Evolutionary conservation across 176 grass and related monocot genomes (phyloP), one percentile per base, ranked within the genome.

Genomic region (Zizania latifolia): DNA sequence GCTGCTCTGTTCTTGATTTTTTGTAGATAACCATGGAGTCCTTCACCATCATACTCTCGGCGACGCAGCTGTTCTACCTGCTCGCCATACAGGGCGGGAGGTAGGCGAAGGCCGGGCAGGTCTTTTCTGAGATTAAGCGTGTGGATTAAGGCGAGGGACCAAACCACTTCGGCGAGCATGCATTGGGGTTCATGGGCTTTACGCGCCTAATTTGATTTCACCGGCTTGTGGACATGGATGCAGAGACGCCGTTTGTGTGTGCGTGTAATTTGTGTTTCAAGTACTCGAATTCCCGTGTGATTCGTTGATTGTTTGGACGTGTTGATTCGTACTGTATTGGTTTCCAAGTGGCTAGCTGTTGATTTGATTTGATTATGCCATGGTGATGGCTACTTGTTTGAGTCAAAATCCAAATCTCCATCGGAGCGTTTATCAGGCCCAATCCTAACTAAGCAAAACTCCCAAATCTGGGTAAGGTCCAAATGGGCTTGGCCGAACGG

Each of bases 21-120:
- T 57, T 85, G 21, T 39, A 99, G 95, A 88, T 81, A 74, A 92
- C 89, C 8, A 94, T 99, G 89, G 96, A 99, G 84, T 65, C 92
- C 17, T 94, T 99, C 83, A 75, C 85, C 72, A 92, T 99, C 82
- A 92, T 95, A 55, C 89, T 99, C 23, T 88, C 96, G 3, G 80
- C 1, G 4, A 99, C 96, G 39, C 91, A 99, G 63, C 74, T 99
- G 64, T 68, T 99, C 16, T 99, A 99, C 75, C 78, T 99, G 46
- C 44, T 99, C 30, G 89, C 79, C 11, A 95, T 99, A 16, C 77
- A 95, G 62, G 82, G 41, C 28, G 86, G 40, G 65, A 71, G 57
- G 40, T 86, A 71, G 57, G 32, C 61, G 77, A 86, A 59, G 48
- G 28, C 0, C 29, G 1, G 11, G 12, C 13, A 65, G 48, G 7